These are phyloP conservation scores for Magnusiomyces magnusii DNA, from an alignment of 1,139 yeast genomes.

Conservation along the genomic window DNA sequence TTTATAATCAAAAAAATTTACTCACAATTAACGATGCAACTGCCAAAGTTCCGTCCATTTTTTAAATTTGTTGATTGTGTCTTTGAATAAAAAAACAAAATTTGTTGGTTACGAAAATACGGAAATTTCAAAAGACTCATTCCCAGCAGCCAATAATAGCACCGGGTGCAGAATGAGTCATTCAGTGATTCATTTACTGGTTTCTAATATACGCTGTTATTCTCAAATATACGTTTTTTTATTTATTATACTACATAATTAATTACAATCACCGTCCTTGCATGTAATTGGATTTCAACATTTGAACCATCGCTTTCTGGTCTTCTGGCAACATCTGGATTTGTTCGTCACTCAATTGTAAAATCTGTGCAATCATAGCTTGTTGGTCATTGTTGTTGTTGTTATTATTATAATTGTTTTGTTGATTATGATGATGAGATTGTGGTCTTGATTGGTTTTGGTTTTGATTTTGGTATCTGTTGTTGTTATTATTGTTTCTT, in stretches of 20 bases:
- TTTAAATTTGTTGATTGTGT: not conserved
- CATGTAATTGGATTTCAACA: slow-evolving; percentile 12
- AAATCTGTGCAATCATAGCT: slow-evolving; percentile 39
- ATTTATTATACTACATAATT: not conserved
- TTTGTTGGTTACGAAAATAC: no score
- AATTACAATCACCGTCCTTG: not conserved
- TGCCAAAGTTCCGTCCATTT: slow-evolving; percentile 24
- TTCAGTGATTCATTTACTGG: no score
- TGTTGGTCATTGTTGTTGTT: not conserved
- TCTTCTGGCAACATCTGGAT: slow-evolving; percentile 52
- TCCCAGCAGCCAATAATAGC: no score
- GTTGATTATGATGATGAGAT: no score
- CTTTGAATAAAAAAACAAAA: not conserved
- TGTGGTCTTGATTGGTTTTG: not conserved
- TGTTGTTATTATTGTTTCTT: not conserved
- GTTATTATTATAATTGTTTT: not conserved
- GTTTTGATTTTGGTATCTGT: not conserved
- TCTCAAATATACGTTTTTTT: no score
- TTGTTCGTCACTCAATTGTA: slow-evolving; percentile 57
- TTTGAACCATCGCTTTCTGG: slow-evolving; percentile 33
- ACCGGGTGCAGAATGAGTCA: no score
- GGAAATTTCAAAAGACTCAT: no score
- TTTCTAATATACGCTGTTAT: no score
- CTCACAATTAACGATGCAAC: slow-evolving; percentile 30
- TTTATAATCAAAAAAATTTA: not conserved